phyloP scores from a whole-genome alignment of 1,139 yeast species.

The Kodamaea suecica region DNA sequence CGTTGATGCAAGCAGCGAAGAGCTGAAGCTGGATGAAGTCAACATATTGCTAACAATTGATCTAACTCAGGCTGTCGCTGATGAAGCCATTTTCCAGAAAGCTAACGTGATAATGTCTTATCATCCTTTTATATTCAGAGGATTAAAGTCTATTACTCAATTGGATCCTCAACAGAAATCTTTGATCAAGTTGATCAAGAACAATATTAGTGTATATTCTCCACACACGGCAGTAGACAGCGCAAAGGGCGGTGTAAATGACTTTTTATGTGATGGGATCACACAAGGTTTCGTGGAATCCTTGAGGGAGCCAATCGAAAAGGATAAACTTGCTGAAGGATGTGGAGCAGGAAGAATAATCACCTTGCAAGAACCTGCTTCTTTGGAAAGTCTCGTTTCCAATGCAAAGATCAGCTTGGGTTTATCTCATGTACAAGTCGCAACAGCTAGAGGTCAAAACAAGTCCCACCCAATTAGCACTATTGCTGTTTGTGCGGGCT shows the following conservation, averaged over 20 bases:
- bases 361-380: conserved; percentile 40
- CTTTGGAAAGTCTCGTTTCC: conserved; percentile 45
- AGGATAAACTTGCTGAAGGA: conserved; percentile 29
- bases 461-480: conserved; percentile 34
- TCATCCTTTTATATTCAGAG: conserved; percentile 92
- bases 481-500: conserved; percentile 94
- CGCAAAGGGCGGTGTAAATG: conserved; percentile 87
- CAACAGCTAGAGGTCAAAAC: conserved; percentile 36
- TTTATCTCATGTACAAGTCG: conserved; percentile 62
- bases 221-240: conserved; percentile 98
- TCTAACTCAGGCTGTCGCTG: conserved; percentile 76
- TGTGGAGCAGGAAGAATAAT: conserved; percentile 87
- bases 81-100: conserved; percentile 66
- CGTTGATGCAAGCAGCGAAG: conserved; percentile 55
- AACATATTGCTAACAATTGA: conserved; percentile 76
- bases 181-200: conserved; percentile 64
- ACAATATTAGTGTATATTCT: conserved; percentile 81
- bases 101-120: conserved; percentile 71
- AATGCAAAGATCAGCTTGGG: conserved; percentile 55
- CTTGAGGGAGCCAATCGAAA: conserved; percentile 28
- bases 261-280: conserved; percentile 75
- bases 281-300: conserved; percentile 25
- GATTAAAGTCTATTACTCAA: conserved; percentile 71
- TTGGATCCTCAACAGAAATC: conserved; percentile 80
- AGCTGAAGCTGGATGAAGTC: conserved; percentile 20